Conservation (phyloP, 2,329 filamentous ascomycete species). For the Elsinoe ampelina region DNA sequence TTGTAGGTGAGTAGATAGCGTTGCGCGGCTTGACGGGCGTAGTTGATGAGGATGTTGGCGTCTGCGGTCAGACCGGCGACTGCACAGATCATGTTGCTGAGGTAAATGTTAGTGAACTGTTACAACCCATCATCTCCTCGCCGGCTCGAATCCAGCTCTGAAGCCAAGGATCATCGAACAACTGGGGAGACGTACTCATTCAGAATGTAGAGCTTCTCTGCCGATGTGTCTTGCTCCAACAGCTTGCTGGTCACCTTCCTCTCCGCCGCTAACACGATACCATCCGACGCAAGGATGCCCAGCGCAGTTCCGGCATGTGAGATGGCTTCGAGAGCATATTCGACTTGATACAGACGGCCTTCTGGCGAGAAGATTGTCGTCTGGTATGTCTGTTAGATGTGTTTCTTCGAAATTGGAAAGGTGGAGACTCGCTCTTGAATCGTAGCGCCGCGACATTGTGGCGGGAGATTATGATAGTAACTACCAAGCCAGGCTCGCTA, state of each 20-base stretch:
- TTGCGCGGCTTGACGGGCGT: constrained; percentile 92
- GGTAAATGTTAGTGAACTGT: constrained; percentile 15
- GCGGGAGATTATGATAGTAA: constrained; percentile 2
- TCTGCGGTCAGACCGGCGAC: constrained; percentile 99
- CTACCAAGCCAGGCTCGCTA: not conserved
- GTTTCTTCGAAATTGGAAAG: not conserved
- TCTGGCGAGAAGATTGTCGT: constrained; percentile 99
- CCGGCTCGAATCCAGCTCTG: not conserved
- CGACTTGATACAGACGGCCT: constrained; percentile 95
- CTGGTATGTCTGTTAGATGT: constrained; percentile 10
- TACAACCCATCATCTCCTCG: not conserved
- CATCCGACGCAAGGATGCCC: constrained; percentile 94
- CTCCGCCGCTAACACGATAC: constrained; percentile 95
- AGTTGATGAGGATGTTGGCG: constrained; percentile 99
- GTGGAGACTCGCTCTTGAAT: constrained; percentile 68
- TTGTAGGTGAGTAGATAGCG: constrained; percentile 98
- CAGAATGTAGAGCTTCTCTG: constrained; percentile 98
- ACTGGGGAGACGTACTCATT: constrained; percentile 63
- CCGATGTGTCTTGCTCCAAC: constrained; percentile 97
- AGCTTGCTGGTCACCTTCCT: constrained; percentile 99
- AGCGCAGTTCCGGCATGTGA: constrained; percentile 96
- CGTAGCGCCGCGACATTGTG: constrained; percentile 91
- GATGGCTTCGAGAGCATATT: constrained; percentile 98
- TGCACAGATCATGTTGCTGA: constrained; percentile 99
- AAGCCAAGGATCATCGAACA: not conserved